These are phyloP conservation scores for Plasmodium billcollinsi DNA, from an alignment of 169 alveolate genomes.

Conservation along the genomic window DNA sequence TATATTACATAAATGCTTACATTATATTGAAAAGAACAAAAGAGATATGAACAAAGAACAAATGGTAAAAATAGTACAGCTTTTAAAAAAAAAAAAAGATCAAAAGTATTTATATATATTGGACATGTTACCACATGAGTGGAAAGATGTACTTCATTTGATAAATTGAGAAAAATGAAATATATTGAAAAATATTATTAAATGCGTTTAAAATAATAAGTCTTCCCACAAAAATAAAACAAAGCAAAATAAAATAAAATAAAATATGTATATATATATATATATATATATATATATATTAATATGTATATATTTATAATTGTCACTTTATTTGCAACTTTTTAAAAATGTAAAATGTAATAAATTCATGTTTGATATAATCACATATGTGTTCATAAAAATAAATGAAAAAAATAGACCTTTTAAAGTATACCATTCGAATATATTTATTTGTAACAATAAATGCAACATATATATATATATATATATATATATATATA, in stretches of 20 bases:
- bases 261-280: conserved; percentile 11
- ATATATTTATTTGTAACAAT: too few species aligned
- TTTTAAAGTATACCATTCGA: too few species aligned
- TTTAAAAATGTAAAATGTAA: too few species aligned
- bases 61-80: conserved; percentile 61
- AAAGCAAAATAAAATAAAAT: background rate
- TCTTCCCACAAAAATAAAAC: background rate
- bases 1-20: conserved; percentile 45
- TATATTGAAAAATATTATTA: background rate
- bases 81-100: conserved; percentile 45
- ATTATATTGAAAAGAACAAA: conserved; percentile 30
- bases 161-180: conserved; percentile 22
- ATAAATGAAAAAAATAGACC: too few species aligned
- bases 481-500: too few species aligned
- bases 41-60: conserved; percentile 56
- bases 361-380: too few species aligned
- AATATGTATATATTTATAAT: too few species aligned
- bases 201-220: background rate
- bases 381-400: too few species aligned
- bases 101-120: conserved; percentile 38
- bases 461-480: too few species aligned
- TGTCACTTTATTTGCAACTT: too few species aligned
- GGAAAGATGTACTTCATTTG: conserved; percentile 34
- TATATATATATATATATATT: background rate
- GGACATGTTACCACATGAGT: conserved; percentile 70